Conservation (phyloP, 768 basidiomycete species). For the Clitopilus hobsonii region DNA sequence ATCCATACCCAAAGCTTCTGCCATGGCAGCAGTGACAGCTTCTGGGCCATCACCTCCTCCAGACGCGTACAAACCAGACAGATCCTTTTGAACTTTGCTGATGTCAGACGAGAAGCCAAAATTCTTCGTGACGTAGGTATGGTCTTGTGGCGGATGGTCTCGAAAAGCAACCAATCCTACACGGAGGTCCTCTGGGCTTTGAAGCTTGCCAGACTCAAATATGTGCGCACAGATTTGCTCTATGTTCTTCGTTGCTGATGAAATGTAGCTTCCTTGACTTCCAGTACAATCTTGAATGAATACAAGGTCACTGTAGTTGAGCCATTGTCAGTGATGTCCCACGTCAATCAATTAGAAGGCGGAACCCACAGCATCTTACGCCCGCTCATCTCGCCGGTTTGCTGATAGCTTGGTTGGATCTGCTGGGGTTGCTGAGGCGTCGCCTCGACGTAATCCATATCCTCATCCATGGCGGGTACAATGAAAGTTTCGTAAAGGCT, state of each 20-base stretch:
- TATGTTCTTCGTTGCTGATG: constrained; percentile 95
- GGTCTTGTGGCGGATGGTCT: constrained; percentile 97
- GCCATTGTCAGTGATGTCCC: constrained; percentile 13
- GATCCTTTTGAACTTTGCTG: constrained; percentile 75
- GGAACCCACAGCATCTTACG: constrained; percentile 73
- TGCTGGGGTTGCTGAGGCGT: constrained; percentile 24
- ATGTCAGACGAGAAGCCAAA: constrained; percentile 95
- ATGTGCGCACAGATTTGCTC: constrained; percentile 93
- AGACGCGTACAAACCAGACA: constrained; percentile 81
- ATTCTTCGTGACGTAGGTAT: constrained; percentile 89
- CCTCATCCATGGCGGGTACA: constrained; percentile 60
- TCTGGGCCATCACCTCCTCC: constrained; percentile 96
- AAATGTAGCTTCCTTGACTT: constrained; percentile 84
- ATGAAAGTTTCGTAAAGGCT: background rate
- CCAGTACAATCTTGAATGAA: constrained; percentile 97
- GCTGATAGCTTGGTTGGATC: constrained; percentile 27
- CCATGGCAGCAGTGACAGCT: constrained; percentile 91
- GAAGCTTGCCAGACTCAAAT: constrained; percentile 90
- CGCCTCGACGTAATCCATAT: constrained; percentile 62
- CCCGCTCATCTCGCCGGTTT: constrained; percentile 26
- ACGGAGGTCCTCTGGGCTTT: constrained; percentile 79
- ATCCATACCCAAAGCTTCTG: constrained; percentile 82
- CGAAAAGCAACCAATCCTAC: constrained; percentile 93
- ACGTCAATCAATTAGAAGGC: constrained; percentile 8
- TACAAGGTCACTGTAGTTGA: constrained; percentile 69